Evolutionary conservation across 1,284 basidiomycete genomes (phyloP), one percentile per base, ranked within the genome.

Genomic region (Earliella scabrosa): DNA sequence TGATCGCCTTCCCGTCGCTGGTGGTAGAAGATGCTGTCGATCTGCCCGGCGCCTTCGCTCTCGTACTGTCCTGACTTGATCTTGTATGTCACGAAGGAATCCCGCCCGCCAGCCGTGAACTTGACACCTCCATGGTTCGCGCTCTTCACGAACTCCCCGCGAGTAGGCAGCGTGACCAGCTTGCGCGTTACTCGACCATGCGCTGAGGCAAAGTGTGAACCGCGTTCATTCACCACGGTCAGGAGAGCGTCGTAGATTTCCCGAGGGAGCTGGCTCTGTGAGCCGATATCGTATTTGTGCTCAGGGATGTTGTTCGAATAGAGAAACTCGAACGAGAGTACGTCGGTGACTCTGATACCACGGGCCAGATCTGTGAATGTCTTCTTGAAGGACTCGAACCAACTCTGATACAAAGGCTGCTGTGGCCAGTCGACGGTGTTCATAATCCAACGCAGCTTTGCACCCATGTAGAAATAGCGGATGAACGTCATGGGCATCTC

Each of bases 401-500:
- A 43, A 1, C 41, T 24, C 1, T 9, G 16, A 21, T 39, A 50
- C 2, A 16, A 21, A 5, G 27, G n/a, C 0, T 9, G 9, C 1
- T 39, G 3, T 3, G 59, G 59, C 59, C 59, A 61, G 8, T 50
- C 21, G 3, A 51, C 31, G 9, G 40, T 31, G n/a, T 26, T 18
- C 36, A 58, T 49, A 7, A 58, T 24, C 43, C 50, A 41, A 6
- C 56, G 45, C 16, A 61, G 23, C 10, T 39, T 26, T 1, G 50
- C 31, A 2, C 59, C 56, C 18, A 56, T 50, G 44, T 54, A 61
- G 45, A 58, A 61, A 13, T 29, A 49, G 1, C 50, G 40, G 45
- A 61, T 45, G 47, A 61, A 61, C 3, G 56, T 61, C 3, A 36
- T 14, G 1, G 59, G 50, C 35, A 61, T 61, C 5, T 61, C 46